Base-by-base conservation (phyloP, 495 filamentous ascomycete species). In the Aspergillus taichungensis region DNA sequence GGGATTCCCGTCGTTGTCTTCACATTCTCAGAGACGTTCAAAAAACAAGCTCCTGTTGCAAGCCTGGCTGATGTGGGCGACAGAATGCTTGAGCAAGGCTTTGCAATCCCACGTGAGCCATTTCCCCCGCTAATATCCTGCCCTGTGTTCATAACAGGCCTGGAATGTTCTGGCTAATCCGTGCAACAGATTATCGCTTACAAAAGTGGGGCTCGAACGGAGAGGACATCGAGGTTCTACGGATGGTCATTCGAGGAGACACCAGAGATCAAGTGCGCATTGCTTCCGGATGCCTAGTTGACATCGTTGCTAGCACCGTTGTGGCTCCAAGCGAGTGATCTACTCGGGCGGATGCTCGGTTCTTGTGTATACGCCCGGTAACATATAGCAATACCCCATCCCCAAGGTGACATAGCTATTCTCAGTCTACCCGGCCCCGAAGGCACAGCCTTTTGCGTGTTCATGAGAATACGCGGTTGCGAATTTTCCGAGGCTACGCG, bases 1-100 rank as follows among this genome's bases (percentile, higher is more conserved):
- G 84, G 84, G 6, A 59, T 86, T 11, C 84, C 84, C 3, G 84
- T 87, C 1, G 84, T 87, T 13, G 73, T 84, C 1, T 88, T 87
- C 64, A 66, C 75, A 13, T 67, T 86, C 40, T 71, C 70, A 6
- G 76, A 84, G 47, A 68, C 71, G 1, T 86, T 87, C 67, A 72
- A 73, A 40, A 64, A 66, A 42, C 59, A 76, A 37, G 84, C 69
- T 62, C 76, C 80, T 1, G 75, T 80, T 45, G 64, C 84, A 34
- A 77, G 79, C 61, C 84, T 86, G 59, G 73, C 74, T 31, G 71
- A 68, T 10, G 66, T 87, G 9, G 80, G 75, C 28, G 74, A 82
- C 3, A 9, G 11, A n/a, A 43, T 43, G 40, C 28, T 32, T 43
- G 30, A 33, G 24, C 13, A 33, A 14, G 40, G 30, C 6, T 31